A percentile compares a stretch with the other conserved stretches of the same genome.
Evolutionary conservation across 148 eudicot genomes (phyloP).

Genomic region (Bassia scoparia): DNA sequence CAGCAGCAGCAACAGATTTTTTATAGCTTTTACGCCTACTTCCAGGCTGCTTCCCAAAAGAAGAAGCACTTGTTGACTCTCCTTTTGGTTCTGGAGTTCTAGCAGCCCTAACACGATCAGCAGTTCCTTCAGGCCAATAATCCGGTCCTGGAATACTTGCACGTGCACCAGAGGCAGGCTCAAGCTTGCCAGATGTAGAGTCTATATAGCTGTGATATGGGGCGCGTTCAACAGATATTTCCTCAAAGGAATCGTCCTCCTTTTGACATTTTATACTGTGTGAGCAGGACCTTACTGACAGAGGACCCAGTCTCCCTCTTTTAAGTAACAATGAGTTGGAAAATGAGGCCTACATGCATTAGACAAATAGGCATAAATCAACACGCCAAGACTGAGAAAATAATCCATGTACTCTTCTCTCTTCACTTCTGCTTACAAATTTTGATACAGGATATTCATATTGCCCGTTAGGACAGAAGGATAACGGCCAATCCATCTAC

Average conservation of each 20-base stretch:
- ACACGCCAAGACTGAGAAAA: conserved; percentile 7
- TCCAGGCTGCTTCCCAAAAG: conserved; percentile 85
- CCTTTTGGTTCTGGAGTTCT: conserved; percentile 85
- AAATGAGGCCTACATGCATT: conserved; percentile 41
- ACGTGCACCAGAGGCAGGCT: conserved; percentile 99
- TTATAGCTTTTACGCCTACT: conserved; percentile 73
- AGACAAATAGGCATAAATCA: conserved; percentile 2
- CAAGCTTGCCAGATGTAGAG: conserved; percentile 82
- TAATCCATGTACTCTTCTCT: neutral
- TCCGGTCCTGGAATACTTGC: conserved; percentile 92
- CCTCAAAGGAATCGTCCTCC: conserved; percentile 45
- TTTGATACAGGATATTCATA: too few relatives aligned
- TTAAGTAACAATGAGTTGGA: conserved; percentile 35
- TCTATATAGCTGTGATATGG: conserved; percentile 88
- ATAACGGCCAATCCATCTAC: neutral
- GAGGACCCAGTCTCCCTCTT: conserved; percentile 30
- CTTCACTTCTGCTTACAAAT: neutral
- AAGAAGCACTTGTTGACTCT: conserved; percentile 58
- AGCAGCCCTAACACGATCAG: conserved; percentile 77
- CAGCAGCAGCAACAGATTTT: conserved; percentile 47
- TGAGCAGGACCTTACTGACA: conserved; percentile 34
- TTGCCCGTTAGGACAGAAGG: too few relatives aligned
- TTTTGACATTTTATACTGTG: conserved; percentile 60
- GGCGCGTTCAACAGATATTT: conserved; percentile 68
- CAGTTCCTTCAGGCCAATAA: conserved; percentile 98